phyloP scores from a whole-genome alignment of 257 asterid species.

The Mitragyna speciosa region DNA sequence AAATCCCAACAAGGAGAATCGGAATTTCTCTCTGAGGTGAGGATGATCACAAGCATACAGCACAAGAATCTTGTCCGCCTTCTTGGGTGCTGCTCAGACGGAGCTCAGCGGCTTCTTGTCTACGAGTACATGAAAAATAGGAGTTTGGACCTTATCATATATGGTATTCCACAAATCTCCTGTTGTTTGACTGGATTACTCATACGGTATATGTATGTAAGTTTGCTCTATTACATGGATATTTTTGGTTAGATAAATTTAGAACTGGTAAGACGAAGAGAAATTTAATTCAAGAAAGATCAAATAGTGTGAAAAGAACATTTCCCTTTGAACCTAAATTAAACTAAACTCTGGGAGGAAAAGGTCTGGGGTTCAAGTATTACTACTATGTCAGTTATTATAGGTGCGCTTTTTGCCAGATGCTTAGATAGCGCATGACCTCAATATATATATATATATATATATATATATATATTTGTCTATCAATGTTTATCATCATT shows the following conservation, averaged over 20 bases:
- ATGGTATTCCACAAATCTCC: slow-evolving; percentile 43
- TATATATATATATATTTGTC: too few species aligned
- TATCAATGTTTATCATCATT: too few species aligned
- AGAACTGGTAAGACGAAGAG: neutral
- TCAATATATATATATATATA: too few species aligned
- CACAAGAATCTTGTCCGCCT: slow-evolving; percentile 84
- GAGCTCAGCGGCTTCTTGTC: slow-evolving; percentile 68
- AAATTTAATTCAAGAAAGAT: neutral
- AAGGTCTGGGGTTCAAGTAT: too few species aligned
- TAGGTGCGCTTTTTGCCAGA: too few species aligned
- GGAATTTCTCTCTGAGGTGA: slow-evolving; percentile 68
- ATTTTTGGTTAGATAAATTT: neutral
- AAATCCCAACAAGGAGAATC: slow-evolving; percentile 82
- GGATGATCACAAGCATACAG: slow-evolving; percentile 73
- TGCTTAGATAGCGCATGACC: too few species aligned
- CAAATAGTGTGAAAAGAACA: neutral
- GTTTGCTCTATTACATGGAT: neutral
- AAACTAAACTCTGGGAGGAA: too few species aligned
- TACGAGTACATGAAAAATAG: slow-evolving; percentile 80
- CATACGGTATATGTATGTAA: too few species aligned
- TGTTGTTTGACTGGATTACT: neutral
- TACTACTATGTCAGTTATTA: too few species aligned
- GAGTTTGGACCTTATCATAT: slow-evolving; percentile 69
- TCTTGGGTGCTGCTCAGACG: slow-evolving; percentile 76
- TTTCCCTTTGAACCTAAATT: neutral